A percentile compares a stretch with the other conserved stretches of the same genome.
These are phyloP conservation scores for Vitis hybrid DNA, from an alignment of 177 flowering plant species.

Conservation along the genomic window DNA sequence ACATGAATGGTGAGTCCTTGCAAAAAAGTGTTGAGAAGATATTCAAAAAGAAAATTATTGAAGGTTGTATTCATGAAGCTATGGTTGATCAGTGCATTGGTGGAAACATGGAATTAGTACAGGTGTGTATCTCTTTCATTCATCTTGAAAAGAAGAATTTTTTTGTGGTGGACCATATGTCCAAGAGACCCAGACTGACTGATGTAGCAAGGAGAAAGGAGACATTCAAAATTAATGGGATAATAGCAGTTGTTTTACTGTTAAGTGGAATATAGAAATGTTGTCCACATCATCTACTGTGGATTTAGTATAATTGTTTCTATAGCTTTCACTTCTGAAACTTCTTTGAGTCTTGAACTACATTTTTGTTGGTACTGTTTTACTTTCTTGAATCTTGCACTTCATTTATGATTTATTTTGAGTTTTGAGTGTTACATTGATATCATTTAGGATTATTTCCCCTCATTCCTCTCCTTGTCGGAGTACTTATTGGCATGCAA, in stretches of 20 bases:
- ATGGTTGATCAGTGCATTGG: slow-evolving; percentile 71
- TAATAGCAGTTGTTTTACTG: too few species aligned
- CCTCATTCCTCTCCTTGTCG: slow-evolving; percentile 55
- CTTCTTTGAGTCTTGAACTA: too few species aligned
- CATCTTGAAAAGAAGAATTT: not conserved
- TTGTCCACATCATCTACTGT: too few species aligned
- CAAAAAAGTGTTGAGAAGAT: slow-evolving; percentile 58
- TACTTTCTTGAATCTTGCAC: not conserved
- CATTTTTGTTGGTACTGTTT: not conserved
- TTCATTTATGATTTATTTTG: not conserved
- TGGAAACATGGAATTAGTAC: slow-evolving; percentile 54
- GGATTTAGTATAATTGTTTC: too few species aligned
- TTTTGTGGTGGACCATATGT: too few species aligned
- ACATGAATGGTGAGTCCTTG: slow-evolving; percentile 57
- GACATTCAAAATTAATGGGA: too few species aligned
- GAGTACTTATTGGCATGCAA: slow-evolving; percentile 73
- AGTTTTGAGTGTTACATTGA: slow-evolving; percentile 4
- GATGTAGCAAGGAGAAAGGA: too few species aligned
- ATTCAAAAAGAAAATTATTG: slow-evolving; percentile 64
- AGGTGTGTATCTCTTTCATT: slow-evolving; percentile 37
- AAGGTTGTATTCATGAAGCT: slow-evolving; percentile 49
- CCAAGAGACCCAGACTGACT: too few species aligned
- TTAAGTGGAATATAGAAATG: too few species aligned
- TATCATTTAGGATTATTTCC: slow-evolving; percentile 56
- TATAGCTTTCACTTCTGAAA: too few species aligned